These are phyloP conservation scores for Apophysomyces variabilis DNA, from an alignment of 371 early-diverging fungal genomes.

Conservation along the genomic window DNA sequence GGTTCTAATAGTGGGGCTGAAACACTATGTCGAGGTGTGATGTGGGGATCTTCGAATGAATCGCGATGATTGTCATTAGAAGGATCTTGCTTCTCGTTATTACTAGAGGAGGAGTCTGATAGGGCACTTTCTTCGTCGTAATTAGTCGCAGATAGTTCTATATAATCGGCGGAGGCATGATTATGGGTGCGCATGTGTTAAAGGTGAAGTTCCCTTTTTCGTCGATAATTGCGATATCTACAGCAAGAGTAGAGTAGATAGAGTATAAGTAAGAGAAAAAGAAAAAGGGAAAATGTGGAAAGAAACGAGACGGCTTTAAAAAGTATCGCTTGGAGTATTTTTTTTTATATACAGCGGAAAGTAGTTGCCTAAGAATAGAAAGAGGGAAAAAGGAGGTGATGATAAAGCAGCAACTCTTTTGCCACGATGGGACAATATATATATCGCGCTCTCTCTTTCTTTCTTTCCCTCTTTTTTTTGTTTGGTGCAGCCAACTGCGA, in stretches of 20 bases:
- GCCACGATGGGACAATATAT: background rate
- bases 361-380: conserved; percentile 1
- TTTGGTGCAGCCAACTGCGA: too few species aligned
- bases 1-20: conserved; percentile 2
- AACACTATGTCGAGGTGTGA: background rate
- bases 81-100: background rate
- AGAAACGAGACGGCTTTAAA: background rate
- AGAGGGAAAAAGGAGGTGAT: conserved; percentile 7
- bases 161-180: conserved; percentile 5
- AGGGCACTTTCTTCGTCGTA: background rate
- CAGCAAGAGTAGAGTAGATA: background rate
- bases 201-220: background rate
- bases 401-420: background rate
- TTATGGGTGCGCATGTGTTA: conserved; percentile 2
- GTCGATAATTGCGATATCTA: background rate
- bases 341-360: conserved; percentile 7
- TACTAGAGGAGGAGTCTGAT: background rate
- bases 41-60: conserved; percentile 5
- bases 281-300: background rate
- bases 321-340: background rate
- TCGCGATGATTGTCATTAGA: background rate
- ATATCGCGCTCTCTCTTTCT: too few species aligned
- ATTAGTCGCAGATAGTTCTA: conserved; percentile 3
- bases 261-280: background rate
- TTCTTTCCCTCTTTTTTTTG: too few species aligned